Evolutionary conservation across 2,329 filamentous ascomycete species (phyloP).

Genomic region (Knufia fluminis): DNA sequence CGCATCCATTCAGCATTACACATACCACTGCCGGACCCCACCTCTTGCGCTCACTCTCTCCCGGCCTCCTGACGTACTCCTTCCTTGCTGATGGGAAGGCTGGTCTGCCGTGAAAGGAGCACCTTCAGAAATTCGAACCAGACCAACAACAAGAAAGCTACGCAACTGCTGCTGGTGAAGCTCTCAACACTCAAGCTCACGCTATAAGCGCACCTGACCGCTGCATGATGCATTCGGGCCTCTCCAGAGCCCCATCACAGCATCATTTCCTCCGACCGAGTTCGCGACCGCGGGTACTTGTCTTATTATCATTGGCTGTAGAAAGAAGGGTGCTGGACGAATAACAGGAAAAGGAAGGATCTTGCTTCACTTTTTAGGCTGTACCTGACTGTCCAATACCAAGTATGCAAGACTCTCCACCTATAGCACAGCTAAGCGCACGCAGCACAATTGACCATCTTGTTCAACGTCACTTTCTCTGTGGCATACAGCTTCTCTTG

Average conservation of each 20-base stretch:
- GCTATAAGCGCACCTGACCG: constrained; percentile 13
- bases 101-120: not conserved
- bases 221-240: constrained; percentile 20
- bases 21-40: not conserved
- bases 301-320: constrained; percentile 18
- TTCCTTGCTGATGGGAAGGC: not conserved
- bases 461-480: constrained; percentile 8
- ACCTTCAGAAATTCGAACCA: not conserved
- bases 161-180: constrained; percentile 7
- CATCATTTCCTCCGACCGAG: constrained; percentile 21
- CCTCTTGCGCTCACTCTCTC: not conserved
- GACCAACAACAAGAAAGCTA: not conserved
- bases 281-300: constrained; percentile 18
- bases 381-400: constrained; percentile 9
- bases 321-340: constrained; percentile 22
- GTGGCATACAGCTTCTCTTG: not conserved
- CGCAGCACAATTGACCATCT: constrained; percentile 3
- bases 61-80: not conserved
- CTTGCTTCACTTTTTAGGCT: constrained; percentile 12
- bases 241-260: constrained; percentile 15
- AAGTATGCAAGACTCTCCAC: constrained; percentile 9
- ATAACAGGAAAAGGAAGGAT: constrained; percentile 11
- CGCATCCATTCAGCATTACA: not conserved
- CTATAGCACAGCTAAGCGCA: constrained; percentile 1
- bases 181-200: constrained; percentile 6